A percentile compares a stretch with the other conserved stretches of the same genome.
Conservation (phyloP, 768 basidiomycete species). For the Calocera viscosa region DNA sequence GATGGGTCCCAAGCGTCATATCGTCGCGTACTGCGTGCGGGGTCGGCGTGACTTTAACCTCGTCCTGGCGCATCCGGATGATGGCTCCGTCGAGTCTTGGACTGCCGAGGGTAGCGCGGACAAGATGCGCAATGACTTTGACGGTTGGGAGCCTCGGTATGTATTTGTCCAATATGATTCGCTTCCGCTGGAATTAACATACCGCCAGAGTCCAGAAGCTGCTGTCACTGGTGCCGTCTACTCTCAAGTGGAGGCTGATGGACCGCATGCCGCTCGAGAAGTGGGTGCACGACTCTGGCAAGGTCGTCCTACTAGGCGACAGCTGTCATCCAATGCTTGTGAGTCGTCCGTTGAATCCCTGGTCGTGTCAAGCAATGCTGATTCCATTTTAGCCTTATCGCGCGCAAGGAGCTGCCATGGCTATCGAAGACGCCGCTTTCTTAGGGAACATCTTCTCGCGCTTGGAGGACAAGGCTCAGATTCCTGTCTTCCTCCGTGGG, state of each 20-base stretch:
- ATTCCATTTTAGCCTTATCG: conserved; percentile 36
- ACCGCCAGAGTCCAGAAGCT: conserved; percentile 28
- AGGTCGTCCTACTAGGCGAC: conserved; percentile 45
- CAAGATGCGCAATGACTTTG: conserved; percentile 38
- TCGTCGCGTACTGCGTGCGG: conserved; percentile 12
- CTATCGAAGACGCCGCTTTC: conserved; percentile 51
- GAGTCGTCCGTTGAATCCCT: conserved; percentile 21
- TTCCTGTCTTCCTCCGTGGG: conserved; percentile 40
- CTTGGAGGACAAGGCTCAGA: conserved; percentile 36
- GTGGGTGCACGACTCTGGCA: conserved; percentile 39
- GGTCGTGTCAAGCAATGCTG: neutral
- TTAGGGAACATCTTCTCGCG: conserved; percentile 48
- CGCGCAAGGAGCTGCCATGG: conserved; percentile 39
- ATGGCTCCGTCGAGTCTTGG: conserved; percentile 30
- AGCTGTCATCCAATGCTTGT: conserved; percentile 49
- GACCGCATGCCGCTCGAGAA: conserved; percentile 31
- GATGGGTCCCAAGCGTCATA: conserved; percentile 23
- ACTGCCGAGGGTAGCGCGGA: conserved; percentile 32
- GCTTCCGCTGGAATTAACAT: neutral
- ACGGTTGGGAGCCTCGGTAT: conserved; percentile 34
- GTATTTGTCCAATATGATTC: neutral
- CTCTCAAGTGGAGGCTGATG: conserved; percentile 32
- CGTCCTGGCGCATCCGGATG: conserved; percentile 36
- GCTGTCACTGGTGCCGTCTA: conserved; percentile 27
- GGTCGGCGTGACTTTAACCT: conserved; percentile 31